Evolutionary conservation across 2,329 filamentous ascomycete genomes (phyloP).

Genomic region (Fusarium fracticaudum): DNA sequence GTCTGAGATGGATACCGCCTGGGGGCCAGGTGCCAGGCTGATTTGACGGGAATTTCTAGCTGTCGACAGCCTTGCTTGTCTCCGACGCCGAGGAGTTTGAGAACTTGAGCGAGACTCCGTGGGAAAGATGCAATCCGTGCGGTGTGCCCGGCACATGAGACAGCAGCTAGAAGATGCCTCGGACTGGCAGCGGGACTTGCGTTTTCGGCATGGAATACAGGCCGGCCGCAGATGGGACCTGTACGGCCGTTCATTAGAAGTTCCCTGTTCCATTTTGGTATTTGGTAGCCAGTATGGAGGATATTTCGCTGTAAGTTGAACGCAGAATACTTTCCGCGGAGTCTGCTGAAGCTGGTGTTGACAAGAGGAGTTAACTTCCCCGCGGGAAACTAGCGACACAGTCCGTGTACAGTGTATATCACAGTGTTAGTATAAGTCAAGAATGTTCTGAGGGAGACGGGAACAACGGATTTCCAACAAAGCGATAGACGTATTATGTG

Average conservation of each 20-base stretch:
- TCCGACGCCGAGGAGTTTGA: constrained; percentile 25
- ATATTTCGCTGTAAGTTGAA: not conserved
- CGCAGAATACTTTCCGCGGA: not conserved
- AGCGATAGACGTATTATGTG: too few species aligned
- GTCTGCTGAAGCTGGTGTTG: not conserved
- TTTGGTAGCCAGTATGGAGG: not conserved
- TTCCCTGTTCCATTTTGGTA: not conserved
- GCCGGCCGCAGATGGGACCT: constrained; percentile 70
- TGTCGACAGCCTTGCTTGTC: constrained; percentile 4
- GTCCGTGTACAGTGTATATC: not conserved
- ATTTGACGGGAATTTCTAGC: not conserved
- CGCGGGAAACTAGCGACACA: not conserved
- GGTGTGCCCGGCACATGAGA: constrained; percentile 66
- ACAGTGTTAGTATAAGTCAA: not conserved
- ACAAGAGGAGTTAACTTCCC: not conserved
- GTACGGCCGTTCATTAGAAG: constrained; percentile 57
- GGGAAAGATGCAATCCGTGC: constrained; percentile 66
- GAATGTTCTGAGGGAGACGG: not conserved
- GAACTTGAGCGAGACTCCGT: constrained; percentile 43
- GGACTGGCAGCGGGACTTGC: constrained; percentile 70
- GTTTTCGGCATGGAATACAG: constrained; percentile 67
- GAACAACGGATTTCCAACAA: too few species aligned
- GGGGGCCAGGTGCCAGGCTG: not conserved
- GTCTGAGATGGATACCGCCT: not conserved
- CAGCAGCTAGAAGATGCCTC: constrained; percentile 61